These are phyloP conservation scores for Falciphora oryzae DNA, from an alignment of 2,329 filamentous ascomycete genomes.

Conservation along the genomic window DNA sequence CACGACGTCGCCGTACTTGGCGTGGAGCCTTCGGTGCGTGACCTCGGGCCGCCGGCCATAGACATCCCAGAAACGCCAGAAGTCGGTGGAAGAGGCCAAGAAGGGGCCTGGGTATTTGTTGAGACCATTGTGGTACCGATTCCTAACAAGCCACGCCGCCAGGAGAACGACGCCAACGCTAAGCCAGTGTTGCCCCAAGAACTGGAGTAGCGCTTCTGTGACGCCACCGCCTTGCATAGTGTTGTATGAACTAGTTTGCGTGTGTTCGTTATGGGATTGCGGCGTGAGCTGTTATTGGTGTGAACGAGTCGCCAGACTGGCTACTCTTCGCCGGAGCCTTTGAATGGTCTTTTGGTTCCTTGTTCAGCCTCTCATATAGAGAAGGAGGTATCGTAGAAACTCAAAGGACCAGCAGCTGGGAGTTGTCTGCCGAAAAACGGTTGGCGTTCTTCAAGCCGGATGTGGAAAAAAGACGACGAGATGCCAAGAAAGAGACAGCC, in stretches of 20 bases:
- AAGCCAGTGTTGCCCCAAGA: constrained; percentile 38
- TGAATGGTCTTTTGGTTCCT: no score
- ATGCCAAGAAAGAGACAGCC: neutral
- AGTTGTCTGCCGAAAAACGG: no score
- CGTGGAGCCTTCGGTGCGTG: constrained; percentile 63
- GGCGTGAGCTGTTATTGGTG: neutral
- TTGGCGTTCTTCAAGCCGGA: neutral
- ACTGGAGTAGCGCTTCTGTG: constrained; percentile 28
- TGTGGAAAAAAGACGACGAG: neutral
- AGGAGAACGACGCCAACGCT: constrained; percentile 27
- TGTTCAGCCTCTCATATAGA: no score
- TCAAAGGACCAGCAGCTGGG: no score
- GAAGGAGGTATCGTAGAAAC: no score
- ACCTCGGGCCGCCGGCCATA: constrained; percentile 57
- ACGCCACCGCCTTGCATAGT: constrained; percentile 17
- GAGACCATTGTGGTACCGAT: constrained; percentile 50
- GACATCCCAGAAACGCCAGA: constrained; percentile 70
- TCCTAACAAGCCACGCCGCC: constrained; percentile 38
- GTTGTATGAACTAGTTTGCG: neutral
- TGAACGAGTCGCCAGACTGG: neutral
- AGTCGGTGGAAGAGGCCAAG: constrained; percentile 62
- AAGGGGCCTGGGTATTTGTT: constrained; percentile 68
- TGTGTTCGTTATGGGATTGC: neutral
- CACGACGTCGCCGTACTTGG: constrained; percentile 67
- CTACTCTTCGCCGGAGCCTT: no score